Evolutionary conservation across 2,329 filamentous ascomycete genomes (phyloP), one percentile per base, ranked within the genome.

Genomic region (Didymella pinodella): DNA sequence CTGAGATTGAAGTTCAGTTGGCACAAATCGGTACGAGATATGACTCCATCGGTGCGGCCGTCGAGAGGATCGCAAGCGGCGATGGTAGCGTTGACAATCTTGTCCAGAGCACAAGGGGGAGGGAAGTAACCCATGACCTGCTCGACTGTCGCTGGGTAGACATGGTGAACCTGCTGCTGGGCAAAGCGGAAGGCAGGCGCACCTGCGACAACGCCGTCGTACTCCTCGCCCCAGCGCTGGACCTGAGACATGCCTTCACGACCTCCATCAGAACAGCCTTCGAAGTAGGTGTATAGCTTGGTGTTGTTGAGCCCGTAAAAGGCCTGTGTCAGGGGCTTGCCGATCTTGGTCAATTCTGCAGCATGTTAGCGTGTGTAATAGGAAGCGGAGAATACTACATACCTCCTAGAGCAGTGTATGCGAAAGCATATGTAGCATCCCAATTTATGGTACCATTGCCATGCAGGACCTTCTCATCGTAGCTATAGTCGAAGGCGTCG

Each of bases 41-140:
- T 78, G 8, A 86, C 82, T 12, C 84, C 84, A 53, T 87, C 85
- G 0, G 76, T 78, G 43, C 78, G 77, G 4, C 85, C 85, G 57
- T 87, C 85, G 8, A 87, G 75, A 7, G 79, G 73, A 59, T 87
- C 84, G 50, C 85, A 87, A 28, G 80, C 80, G 1, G 76, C 74
- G 48, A 87, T 85, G 7, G 84, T 86, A 41, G 77, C 74, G 65
- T 85, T 86, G 22, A 83, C 78, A 44, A 86, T 85, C 67, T 80
- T 81, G 12, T 77, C 74, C 14, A 86, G 65, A 54, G 83, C 82
- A 63, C 80, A 82, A 8, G 78, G 75, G 29, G 73, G 77, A 18
- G 77, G 81, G 55, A 73, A 79, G 66, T 83, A 83, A 46, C 68
- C 72, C 22, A 75, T 60, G 0, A 71, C 75, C 49, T 76, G 63